Percentiles rank a stretch among this genome's conserved stretches.
phyloP scores from a whole-genome alignment of 768 basidiomycete species.

The Russula sp. region DNA sequence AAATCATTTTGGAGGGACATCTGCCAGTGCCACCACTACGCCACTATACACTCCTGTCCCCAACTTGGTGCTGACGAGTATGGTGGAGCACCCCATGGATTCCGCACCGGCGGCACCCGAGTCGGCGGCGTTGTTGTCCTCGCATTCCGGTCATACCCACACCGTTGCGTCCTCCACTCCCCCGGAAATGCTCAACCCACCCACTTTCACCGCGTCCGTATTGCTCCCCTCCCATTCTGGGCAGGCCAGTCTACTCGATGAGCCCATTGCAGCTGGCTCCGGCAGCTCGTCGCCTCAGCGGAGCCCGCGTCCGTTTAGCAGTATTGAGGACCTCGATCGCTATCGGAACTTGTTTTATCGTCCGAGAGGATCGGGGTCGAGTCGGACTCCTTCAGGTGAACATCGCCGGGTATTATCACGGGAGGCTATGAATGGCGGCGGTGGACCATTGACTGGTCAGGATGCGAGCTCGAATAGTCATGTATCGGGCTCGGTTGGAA shows the following conservation, averaged over 20 bases:
- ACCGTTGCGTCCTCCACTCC: constrained; percentile 35
- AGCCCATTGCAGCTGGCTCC: constrained; percentile 32
- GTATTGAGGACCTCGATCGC: constrained; percentile 64
- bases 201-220: constrained; percentile 31
- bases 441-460: constrained; percentile 32
- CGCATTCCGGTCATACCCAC: constrained; percentile 32
- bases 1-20: constrained; percentile 30
- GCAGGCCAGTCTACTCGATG: constrained; percentile 15
- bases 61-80: not conserved
- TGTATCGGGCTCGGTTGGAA: constrained; percentile 2
- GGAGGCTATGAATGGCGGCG: constrained; percentile 3
- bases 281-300: constrained; percentile 41
- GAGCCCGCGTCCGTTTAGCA: constrained; percentile 54
- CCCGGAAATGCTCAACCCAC: constrained; percentile 32
- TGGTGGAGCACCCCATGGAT: not conserved
- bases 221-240: constrained; percentile 21
- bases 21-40: not conserved
- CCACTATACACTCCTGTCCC: constrained; percentile 24
- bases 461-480: constrained; percentile 32
- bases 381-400: constrained; percentile 28
- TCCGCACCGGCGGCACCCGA: not conserved
- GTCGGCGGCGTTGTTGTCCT: constrained; percentile 3
- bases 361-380: constrained; percentile 36
- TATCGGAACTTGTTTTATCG: constrained; percentile 74
- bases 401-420: constrained; percentile 24